These are phyloP conservation scores for Narthecium ossifragum DNA, from an alignment of 106 monocot genomes.

Conservation along the genomic window DNA sequence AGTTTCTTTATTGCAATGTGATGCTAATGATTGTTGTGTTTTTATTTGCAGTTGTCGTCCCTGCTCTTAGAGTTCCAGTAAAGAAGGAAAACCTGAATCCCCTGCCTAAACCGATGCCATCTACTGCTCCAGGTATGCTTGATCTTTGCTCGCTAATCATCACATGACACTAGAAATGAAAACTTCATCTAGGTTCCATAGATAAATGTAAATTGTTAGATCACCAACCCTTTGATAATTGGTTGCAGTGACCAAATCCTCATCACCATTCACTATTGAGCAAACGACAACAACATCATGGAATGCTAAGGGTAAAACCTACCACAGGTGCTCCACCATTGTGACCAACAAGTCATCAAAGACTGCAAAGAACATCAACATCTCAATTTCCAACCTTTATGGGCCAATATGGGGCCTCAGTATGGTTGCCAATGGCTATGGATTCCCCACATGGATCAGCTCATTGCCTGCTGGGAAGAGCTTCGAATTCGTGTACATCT, in stretches of 20 bases:
- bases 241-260: slow-evolving; percentile 12
- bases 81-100: slow-evolving; percentile 10
- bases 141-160: neutral
- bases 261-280: slow-evolving; percentile 35
- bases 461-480: slow-evolving; percentile 58
- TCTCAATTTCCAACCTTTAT: slow-evolving; percentile 44
- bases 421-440: slow-evolving; percentile 38
- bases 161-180: neutral
- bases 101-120: neutral
- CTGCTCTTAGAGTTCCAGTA: neutral
- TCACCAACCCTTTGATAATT: too few species aligned
- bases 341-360: slow-evolving; percentile 60
- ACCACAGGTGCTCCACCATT: slow-evolving; percentile 45
- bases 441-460: slow-evolving; percentile 43
- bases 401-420: slow-evolving; percentile 58
- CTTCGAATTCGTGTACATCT: slow-evolving; percentile 67
- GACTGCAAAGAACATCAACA: slow-evolving; percentile 37
- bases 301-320: slow-evolving; percentile 31
- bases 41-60: neutral
- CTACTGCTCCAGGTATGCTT: slow-evolving; percentile 14
- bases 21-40: too few species aligned
- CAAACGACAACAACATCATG: slow-evolving; percentile 59
- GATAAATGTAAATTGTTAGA: too few species aligned
- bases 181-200: neutral
- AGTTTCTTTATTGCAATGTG: too few species aligned